phyloP scores from a whole-genome alignment of 148 eudicot genomes.

The Rhododendron williamsianum region DNA sequence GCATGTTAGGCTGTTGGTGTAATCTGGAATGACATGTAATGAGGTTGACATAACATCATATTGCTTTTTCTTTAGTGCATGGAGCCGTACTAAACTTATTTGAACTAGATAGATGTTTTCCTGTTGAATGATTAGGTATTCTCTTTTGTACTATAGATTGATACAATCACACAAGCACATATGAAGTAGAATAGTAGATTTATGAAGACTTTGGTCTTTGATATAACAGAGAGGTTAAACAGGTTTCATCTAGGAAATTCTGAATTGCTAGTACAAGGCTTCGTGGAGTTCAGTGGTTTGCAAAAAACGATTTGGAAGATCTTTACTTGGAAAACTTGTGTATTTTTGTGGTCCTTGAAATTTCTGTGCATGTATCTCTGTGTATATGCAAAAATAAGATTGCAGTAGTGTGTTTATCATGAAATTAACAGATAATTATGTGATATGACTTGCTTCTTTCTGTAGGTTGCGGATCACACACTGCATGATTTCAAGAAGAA shows the following conservation, averaged over 20 bases:
- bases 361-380: not conserved
- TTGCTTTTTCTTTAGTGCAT: not conserved
- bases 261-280: not conserved
- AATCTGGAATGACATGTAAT: not conserved
- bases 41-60: not conserved
- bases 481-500: slow-evolving; percentile 40
- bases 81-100: not conserved
- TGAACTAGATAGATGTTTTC: not conserved
- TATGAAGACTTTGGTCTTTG: not conserved
- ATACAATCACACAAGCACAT: not conserved
- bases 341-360: not conserved
- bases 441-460: slow-evolving; percentile 3
- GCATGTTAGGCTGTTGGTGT: not conserved
- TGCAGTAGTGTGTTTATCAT: not conserved
- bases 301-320: not conserved
- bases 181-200: not conserved
- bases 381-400: not conserved
- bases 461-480: slow-evolving; percentile 78
- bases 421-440: not conserved
- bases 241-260: not conserved
- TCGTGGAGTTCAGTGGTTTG: not conserved
- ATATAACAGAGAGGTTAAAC: not conserved
- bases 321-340: not conserved
- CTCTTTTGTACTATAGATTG: not conserved
- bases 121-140: not conserved